phyloP scores from a whole-genome alignment of 2,329 filamentous ascomycete genomes.

The Clonostachys solani region DNA sequence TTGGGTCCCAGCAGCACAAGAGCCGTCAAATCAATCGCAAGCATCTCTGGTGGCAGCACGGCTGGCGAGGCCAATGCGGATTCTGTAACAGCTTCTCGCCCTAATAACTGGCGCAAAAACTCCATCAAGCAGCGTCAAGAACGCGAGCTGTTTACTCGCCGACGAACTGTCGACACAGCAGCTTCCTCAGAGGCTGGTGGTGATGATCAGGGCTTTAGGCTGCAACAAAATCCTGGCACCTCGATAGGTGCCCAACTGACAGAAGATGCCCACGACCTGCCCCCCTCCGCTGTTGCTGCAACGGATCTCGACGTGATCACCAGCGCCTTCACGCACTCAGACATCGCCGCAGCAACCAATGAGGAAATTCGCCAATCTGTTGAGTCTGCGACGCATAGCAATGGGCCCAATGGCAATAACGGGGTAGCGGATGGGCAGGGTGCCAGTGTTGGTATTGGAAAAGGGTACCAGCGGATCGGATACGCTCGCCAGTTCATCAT shows the following conservation, averaged over 20 bases:
- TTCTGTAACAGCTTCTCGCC: slow-evolving; percentile 55
- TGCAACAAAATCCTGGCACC: slow-evolving; percentile 38
- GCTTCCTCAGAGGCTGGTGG: slow-evolving; percentile 53
- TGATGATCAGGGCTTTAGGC: slow-evolving; percentile 43
- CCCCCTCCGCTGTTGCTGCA: slow-evolving; percentile 52
- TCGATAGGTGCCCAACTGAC: slow-evolving; percentile 51
- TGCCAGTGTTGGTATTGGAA: slow-evolving; percentile 58
- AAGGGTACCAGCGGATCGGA: slow-evolving; percentile 78
- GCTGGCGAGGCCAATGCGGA: slow-evolving; percentile 63
- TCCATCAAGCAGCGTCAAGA: slow-evolving; percentile 87
- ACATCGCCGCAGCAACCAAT: slow-evolving; percentile 68
- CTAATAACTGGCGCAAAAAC: slow-evolving; percentile 66
- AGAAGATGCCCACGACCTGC: slow-evolving; percentile 66
- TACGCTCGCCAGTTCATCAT: slow-evolving; percentile 82
- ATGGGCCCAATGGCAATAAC: slow-evolving; percentile 56
- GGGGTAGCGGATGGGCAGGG: slow-evolving; percentile 29
- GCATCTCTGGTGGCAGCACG: slow-evolving; percentile 71
- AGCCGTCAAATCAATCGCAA: slow-evolving; percentile 87
- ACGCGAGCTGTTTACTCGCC: slow-evolving; percentile 82
- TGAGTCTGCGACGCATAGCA: slow-evolving; percentile 58
- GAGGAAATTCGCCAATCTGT: slow-evolving; percentile 77
- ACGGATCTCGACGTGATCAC: slow-evolving; percentile 84
- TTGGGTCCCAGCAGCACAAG: slow-evolving; percentile 82
- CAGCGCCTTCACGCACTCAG: slow-evolving; percentile 69
- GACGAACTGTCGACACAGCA: slow-evolving; percentile 59